Base-by-base conservation (phyloP, 176 grass and related monocot species). In the Elaeis guineensis region DNA sequence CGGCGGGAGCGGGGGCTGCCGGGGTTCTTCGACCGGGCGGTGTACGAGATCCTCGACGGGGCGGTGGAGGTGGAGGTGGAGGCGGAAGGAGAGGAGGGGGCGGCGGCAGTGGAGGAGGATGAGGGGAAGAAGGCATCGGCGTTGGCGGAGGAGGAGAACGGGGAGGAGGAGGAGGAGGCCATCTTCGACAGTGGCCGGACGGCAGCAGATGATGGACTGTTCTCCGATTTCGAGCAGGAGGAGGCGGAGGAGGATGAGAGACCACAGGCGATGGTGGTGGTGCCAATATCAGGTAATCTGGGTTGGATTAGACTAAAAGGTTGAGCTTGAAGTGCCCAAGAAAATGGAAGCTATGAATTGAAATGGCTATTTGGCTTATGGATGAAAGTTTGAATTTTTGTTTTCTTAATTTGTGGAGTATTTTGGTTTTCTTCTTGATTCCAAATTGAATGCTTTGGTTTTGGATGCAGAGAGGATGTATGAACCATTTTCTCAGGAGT, bases 261-360 rank as follows among this genome's bases (percentile, higher is more conserved):
- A 25, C 61, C 50, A 26, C 28, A 26, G 21, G 72, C 83, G 20
- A 53, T 86, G 44, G 72, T 81, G 74, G 78, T 70, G 54, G 52
- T 81, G 83, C 83, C 83, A 5, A 81, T 86, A 19, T 81, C 78
- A 78, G 78, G 83, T 86, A n/a, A 57, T 44, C 14, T 44, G 35
- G 2, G 35, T 12, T 14, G 9, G 35, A 44, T 44, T 44, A 12
- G 2, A 44, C 11, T 2, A 44, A 14, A 44, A 11, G 1, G 12
- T 2, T 14, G 11, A 44, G 8, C 35, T 12, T 12, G 35, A 8
- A 44, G 35, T 44, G 35, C 9, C 35, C 35, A 44, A 44, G 35
- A 14, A 44, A 44, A 44, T 44, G 11, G 9, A 3, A 12, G 1
- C 35, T 44, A 14, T 2, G 9, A 44, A 44, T 44, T 44, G 9